These are phyloP conservation scores for Aspergillus fumigatus DNA, from an alignment of 2,329 filamentous ascomycete genomes.

Conservation along the genomic window DNA sequence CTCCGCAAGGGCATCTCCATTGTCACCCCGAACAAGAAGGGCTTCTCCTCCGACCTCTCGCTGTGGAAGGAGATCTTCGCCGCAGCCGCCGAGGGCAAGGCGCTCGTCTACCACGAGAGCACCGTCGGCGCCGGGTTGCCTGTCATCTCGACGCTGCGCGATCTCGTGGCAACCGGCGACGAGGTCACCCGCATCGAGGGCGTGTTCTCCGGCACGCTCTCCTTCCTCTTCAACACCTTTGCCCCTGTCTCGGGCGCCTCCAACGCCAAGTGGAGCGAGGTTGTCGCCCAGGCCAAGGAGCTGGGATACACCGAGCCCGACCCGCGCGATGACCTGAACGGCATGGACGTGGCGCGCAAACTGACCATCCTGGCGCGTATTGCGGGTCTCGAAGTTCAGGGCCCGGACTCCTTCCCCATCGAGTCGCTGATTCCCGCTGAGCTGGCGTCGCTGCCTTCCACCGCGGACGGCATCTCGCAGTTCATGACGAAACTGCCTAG, in stretches of 20 bases:
- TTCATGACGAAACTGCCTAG: constrained; percentile 76
- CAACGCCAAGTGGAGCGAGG: constrained; percentile 75
- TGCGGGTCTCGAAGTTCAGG: constrained; percentile 74
- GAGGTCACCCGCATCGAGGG: constrained; percentile 89
- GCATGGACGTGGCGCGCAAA: constrained; percentile 88
- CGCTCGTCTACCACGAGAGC: constrained; percentile 90
- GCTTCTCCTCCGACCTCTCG: constrained; percentile 75
- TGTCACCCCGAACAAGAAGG: constrained; percentile 98
- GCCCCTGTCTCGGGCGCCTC: constrained; percentile 65
- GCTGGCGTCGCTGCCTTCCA: constrained; percentile 67
- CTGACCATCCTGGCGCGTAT: constrained; percentile 89
- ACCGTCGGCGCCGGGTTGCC: constrained; percentile 91
- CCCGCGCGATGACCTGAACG: constrained; percentile 80
- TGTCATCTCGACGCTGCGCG: constrained; percentile 87
- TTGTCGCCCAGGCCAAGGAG: constrained; percentile 87
- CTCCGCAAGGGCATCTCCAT: constrained; percentile 79
- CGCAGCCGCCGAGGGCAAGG: constrained; percentile 58
- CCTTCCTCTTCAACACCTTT: constrained; percentile 97
- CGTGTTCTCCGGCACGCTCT: constrained; percentile 96
- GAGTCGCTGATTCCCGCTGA: constrained; percentile 88
- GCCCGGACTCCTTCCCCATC: constrained; percentile 85
- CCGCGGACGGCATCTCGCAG: constrained; percentile 60
- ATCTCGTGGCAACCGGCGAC: constrained; percentile 92
- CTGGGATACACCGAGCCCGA: constrained; percentile 90
- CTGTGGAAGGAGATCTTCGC: constrained; percentile 86